These are phyloP conservation scores for Erysimum cheiri DNA, from an alignment of 441 rosid genomes.

Conservation along the genomic window DNA sequence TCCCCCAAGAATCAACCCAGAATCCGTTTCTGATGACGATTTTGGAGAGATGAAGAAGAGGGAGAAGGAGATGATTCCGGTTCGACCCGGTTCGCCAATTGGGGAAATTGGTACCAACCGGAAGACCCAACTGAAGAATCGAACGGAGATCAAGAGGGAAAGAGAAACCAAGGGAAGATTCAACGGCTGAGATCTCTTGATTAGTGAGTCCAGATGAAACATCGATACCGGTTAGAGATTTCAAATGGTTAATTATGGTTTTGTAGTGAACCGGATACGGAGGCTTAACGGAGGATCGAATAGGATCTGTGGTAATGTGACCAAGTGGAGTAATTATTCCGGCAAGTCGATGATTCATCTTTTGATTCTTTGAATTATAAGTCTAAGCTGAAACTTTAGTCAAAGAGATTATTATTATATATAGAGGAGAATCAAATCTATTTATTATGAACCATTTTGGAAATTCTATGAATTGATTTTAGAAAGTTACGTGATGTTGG, in stretches of 20 bases:
- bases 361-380: constrained; percentile 1
- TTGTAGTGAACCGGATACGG: constrained; percentile 63
- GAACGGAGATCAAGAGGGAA: constrained; percentile 92
- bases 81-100: constrained; percentile 72
- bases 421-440: constrained; percentile 23
- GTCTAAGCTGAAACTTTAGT: neutral
- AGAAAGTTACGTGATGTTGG: constrained; percentile 9
- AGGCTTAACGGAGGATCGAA: constrained; percentile 41
- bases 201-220: constrained; percentile 67
- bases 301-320: constrained; percentile 22
- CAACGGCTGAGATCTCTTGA: constrained; percentile 64
- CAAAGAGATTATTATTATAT: neutral
- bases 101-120: constrained; percentile 71
- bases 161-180: constrained; percentile 58
- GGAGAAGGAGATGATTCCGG: constrained; percentile 61
- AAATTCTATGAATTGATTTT: constrained; percentile 9
- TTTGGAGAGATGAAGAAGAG: constrained; percentile 54
- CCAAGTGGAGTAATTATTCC: constrained; percentile 39
- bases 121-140: constrained; percentile 80
- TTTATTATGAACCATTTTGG: neutral
- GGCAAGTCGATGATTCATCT: constrained; percentile 36
- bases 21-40: constrained; percentile 51
- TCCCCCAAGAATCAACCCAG: constrained; percentile 83
- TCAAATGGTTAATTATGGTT: constrained; percentile 57
- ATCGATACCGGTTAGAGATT: constrained; percentile 53